These are phyloP conservation scores for Pisolithus marmoratus DNA, from an alignment of 768 basidiomycete genomes.

Conservation along the genomic window DNA sequence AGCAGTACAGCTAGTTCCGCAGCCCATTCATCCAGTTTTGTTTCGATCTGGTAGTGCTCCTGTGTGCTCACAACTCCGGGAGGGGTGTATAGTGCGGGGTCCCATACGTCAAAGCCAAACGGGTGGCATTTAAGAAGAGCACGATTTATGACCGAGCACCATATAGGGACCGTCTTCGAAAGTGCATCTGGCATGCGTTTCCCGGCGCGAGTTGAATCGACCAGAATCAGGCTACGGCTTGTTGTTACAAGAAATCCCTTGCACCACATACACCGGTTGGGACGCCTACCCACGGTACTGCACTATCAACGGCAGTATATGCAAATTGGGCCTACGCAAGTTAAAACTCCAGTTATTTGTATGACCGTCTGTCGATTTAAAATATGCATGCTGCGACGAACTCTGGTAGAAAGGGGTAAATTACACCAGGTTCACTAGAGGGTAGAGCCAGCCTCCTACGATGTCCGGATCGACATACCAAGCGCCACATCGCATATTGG, in stretches of 20 bases:
- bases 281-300: constrained; percentile 53
- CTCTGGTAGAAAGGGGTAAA: constrained; percentile 12
- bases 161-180: constrained; percentile 90
- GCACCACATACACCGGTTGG: not conserved
- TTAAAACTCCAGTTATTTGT: constrained; percentile 82
- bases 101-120: constrained; percentile 38
- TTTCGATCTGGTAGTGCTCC: constrained; percentile 78
- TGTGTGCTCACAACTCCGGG: constrained; percentile 61
- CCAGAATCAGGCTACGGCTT: constrained; percentile 60
- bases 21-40: constrained; percentile 63
- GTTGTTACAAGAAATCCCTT: constrained; percentile 1
- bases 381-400: constrained; percentile 51
- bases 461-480: constrained; percentile 83
- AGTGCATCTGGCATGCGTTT: constrained; percentile 94
- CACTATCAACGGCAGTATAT: constrained; percentile 56
- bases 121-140: constrained; percentile 29
- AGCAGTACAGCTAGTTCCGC: constrained; percentile 46
- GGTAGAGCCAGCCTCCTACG: constrained; percentile 30
- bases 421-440: not conserved
- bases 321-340: constrained; percentile 77
- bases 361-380: constrained; percentile 91
- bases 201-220: constrained; percentile 90
- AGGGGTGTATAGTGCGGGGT: constrained; percentile 62
- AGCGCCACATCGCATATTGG: constrained; percentile 89
- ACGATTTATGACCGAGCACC: constrained; percentile 87